Base-by-base conservation (phyloP, 257 asterid species). In the Eucommia ulmoides region DNA sequence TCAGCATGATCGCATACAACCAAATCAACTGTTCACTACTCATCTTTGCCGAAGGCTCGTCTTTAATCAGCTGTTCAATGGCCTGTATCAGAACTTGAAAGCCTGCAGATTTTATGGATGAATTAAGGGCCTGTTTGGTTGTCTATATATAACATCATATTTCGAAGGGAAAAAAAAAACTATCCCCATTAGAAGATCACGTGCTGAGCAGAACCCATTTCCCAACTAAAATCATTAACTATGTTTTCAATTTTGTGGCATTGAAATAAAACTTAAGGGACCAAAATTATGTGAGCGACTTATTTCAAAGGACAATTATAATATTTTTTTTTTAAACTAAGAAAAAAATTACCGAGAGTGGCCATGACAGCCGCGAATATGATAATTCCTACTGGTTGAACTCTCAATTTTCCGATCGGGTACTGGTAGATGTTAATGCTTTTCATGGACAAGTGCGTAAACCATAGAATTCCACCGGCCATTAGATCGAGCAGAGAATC, bases 391-490 rank as follows among this genome's bases (percentile, higher is more conserved):
- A 80, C 92, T 1, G 92, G 94, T 15, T 80, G 92, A 54, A 80
- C 69, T 54, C 88, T 67, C 29, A 80, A 45, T 21, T 83, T 83
- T 1, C 92, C 94, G 5, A 83, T 80, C 0, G 92, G 94, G 47
- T 80, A 83, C 33, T 80, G 74, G 67, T 83, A 83, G 3, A 77
- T 80, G 61, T 83, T 83, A 22, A 80, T 73, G 60, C 41, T 75
- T 20, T 83, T 83, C 94, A 83, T 83, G 0, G 92, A 75, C 66
- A 78, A 24, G 52, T 80, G 92, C 0, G 92, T 75, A 44, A 74
- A 75, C 79, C 77, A 80, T 9, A 83, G 72, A 44, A 83, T 83
- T 1, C 79, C 88, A 10, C 94, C 88, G 0, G 92, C 92, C 81
- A 77, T 69, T 0, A 83, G 78, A 60, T 83, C 94, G 1, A 83